Base-by-base conservation (phyloP, 1,139 yeast genomes). In the Lodderomyces theae region DNA sequence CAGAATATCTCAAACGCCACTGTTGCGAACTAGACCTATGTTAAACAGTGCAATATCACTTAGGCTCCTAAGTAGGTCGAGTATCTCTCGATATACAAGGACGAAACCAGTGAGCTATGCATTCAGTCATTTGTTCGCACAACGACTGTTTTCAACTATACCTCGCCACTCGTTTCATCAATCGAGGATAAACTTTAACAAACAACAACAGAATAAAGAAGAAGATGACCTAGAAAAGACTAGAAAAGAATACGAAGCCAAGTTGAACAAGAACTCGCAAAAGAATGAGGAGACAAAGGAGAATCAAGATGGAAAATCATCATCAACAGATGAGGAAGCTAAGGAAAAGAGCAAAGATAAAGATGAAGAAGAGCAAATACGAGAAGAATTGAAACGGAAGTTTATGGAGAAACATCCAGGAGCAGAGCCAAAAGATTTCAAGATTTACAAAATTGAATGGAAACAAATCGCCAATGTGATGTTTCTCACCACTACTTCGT, bases 301-400 rank as follows among this genome's bases (percentile, higher is more conserved):
- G 46, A 48, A 23, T 24, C 40, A 18, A 11, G 31, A 15, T 43
- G 44, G 15, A 46, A 47, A 24, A 39, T 38, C 19, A 38, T 44
- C 8, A 42, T 45, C 32, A 41, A 39, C 48, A 38, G 58, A 54
- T 38, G 64, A 63, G 45, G 51, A 46, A n/a, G 29, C 29, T 22
- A 40, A 47, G 22, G 38, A 47, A 38, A 42, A 48, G 13, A 43
- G 44, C 43, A 42, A 44, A 21, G 47, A 50, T 23, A 63, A 58
- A 34, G 64, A 63, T 45, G 54, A 57, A 36, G 60, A 38, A 30
- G 28, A 28, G 12, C 28, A 32, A 23, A 52, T 64, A 23, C 54
- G 72, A 35, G 66, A 64, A 40, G 70, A 68, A 42, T 49, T 67
- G 26, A 63, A 56, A 43, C 58, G 60, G 42, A 52, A 60, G 28